Percentiles rank a stretch among this genome's conserved stretches.
Conservation (phyloP, 2,329 filamentous ascomycete species). For the Reticulascus tulasneorum region DNA sequence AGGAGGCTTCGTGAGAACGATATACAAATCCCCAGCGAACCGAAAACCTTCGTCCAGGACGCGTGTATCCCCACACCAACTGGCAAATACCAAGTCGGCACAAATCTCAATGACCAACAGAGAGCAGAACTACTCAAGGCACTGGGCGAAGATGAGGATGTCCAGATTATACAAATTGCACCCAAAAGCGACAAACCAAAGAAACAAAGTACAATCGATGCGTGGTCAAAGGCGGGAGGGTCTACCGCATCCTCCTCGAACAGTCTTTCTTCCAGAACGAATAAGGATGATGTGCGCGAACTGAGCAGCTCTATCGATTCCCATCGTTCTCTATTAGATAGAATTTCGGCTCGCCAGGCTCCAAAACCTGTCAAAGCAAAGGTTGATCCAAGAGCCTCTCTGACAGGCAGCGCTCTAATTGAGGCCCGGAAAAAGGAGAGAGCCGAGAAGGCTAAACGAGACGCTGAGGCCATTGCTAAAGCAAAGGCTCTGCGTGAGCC, state of each 20-base stretch:
- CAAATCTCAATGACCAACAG: constrained; percentile 77
- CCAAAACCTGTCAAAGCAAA: constrained; percentile 8
- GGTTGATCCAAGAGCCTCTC: constrained; percentile 6
- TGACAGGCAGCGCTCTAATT: constrained; percentile 13
- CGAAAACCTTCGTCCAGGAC: constrained; percentile 60
- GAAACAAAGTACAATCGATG: constrained; percentile 58
- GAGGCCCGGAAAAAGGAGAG: constrained; percentile 24
- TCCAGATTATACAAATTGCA: constrained; percentile 42
- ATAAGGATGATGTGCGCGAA: constrained; percentile 43
- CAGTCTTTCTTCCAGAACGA: constrained; percentile 28
- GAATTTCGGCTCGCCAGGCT: constrained; percentile 34
- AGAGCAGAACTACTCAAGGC: constrained; percentile 75
- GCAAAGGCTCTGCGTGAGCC: constrained; percentile 58
- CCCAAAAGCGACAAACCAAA: constrained; percentile 35
- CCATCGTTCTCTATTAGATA: constrained; percentile 38
- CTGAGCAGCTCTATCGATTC: constrained; percentile 45
- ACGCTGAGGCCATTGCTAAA: constrained; percentile 67
- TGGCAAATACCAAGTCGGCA: constrained; percentile 59
- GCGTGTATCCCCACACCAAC: constrained; percentile 59
- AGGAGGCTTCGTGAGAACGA: constrained; percentile 73
- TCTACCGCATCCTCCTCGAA: constrained; percentile 19
- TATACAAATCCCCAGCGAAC: constrained; percentile 62
- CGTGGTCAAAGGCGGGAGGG: constrained; percentile 52
- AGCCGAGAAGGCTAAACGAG: constrained; percentile 68
- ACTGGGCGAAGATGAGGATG: constrained; percentile 55